These are phyloP conservation scores for Sporothrix globosa DNA, from an alignment of 2,329 filamentous ascomycete genomes.

Conservation along the genomic window DNA sequence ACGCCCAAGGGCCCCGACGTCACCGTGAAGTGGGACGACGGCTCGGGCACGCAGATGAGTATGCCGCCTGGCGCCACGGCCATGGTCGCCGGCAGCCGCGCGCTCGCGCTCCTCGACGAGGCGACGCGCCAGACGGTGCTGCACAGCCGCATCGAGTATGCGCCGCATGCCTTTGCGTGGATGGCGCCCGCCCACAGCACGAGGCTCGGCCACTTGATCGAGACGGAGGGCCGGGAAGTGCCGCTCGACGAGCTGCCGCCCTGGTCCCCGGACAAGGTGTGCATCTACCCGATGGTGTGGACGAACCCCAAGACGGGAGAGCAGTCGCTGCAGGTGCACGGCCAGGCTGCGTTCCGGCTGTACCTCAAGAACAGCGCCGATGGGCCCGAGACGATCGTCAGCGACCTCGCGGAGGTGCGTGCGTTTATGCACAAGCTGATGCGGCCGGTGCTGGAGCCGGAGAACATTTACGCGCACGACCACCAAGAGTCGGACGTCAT, in stretches of 20 bases:
- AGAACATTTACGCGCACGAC: slow-evolving; percentile 45
- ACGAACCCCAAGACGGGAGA: slow-evolving; percentile 43
- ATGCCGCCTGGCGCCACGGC: slow-evolving; percentile 44
- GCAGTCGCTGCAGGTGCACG: slow-evolving; percentile 43
- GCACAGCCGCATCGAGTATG: slow-evolving; percentile 45
- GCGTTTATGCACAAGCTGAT: slow-evolving; percentile 45
- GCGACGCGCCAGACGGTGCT: slow-evolving; percentile 40
- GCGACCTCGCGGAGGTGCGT: slow-evolving; percentile 41
- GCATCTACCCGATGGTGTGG: slow-evolving; percentile 46
- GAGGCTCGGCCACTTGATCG: slow-evolving; percentile 42
- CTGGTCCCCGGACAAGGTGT: slow-evolving; percentile 41
- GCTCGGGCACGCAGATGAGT: slow-evolving; percentile 43
- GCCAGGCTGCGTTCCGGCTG: slow-evolving; percentile 44
- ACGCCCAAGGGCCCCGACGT: slow-evolving; percentile 42
- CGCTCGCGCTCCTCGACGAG: slow-evolving; percentile 40
- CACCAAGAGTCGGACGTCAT: slow-evolving; percentile 47
- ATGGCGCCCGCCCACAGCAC: slow-evolving; percentile 45
- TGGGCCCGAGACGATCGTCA: slow-evolving; percentile 38
- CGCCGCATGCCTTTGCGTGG: slow-evolving; percentile 46
- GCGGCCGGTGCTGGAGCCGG: slow-evolving; percentile 42
- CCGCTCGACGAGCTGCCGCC: slow-evolving; percentile 42
- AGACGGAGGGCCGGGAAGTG: slow-evolving; percentile 39
- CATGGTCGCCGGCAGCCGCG: slow-evolving; percentile 40
- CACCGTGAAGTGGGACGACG: slow-evolving; percentile 44
- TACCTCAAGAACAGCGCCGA: slow-evolving; percentile 42